Evolutionary conservation across 1,284 basidiomycete species (phyloP).

Genomic region (Pseudozyma pruni): DNA sequence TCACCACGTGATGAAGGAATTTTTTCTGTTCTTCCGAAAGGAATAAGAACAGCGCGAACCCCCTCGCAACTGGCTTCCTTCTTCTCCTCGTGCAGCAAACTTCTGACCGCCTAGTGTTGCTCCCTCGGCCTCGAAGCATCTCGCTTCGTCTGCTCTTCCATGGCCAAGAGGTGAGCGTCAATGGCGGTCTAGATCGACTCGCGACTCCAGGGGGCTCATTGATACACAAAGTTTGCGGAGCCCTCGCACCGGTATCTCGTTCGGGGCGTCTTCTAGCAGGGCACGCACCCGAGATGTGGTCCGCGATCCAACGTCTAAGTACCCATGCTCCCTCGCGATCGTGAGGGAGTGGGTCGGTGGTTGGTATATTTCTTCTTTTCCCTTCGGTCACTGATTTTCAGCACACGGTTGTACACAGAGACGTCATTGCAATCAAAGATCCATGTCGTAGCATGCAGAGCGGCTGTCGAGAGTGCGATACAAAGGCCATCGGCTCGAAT

Average conservation of each 20-base stretch:
- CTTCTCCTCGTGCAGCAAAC: constrained; percentile 54
- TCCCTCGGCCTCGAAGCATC: constrained; percentile 41
- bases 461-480: background rate
- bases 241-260: constrained; percentile 38
- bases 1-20: too few relatives aligned
- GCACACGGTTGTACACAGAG: too few relatives aligned
- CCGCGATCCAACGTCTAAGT: constrained; percentile 53
- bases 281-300: constrained; percentile 22
- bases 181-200: constrained; percentile 52
- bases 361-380: constrained; percentile 37
- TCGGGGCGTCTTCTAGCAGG: constrained; percentile 28
- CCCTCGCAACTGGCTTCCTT: too few relatives aligned
- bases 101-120: constrained; percentile 53
- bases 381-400: too few relatives aligned
- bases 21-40: too few relatives aligned
- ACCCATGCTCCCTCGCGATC: constrained; percentile 34
- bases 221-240: constrained; percentile 37
- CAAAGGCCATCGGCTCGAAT: background rate
- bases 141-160: constrained; percentile 33
- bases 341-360: constrained; percentile 47
- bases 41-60: too few relatives aligned
- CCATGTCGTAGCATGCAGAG: too few relatives aligned
- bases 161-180: constrained; percentile 54
- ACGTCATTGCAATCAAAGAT: too few relatives aligned
- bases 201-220: constrained; percentile 49